Evolutionary conservation across 2,329 filamentous ascomycete species (phyloP).

Genomic region (Fusarium sarcochroum): DNA sequence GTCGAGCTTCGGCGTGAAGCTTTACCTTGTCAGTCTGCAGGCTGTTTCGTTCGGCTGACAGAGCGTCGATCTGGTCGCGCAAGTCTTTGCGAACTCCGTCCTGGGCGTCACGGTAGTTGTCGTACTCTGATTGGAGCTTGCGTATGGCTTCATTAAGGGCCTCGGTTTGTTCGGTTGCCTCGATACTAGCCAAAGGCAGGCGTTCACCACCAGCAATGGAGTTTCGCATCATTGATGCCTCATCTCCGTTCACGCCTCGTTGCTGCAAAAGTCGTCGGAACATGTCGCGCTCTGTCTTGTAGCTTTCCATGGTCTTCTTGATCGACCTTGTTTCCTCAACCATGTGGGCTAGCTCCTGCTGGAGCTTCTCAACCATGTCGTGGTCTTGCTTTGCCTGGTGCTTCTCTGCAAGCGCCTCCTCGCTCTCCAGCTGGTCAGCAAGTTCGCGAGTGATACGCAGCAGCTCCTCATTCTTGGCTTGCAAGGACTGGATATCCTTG

Average conservation of each 20-base stretch:
- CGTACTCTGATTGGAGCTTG: constrained; percentile 90
- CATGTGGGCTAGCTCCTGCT: constrained; percentile 79
- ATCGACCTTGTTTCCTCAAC: constrained; percentile 89
- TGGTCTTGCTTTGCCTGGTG: constrained; percentile 74
- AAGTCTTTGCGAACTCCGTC: constrained; percentile 84
- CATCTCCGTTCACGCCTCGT: constrained; percentile 70
- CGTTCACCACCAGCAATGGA: constrained; percentile 72
- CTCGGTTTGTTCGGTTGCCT: constrained; percentile 68
- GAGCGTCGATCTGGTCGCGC: constrained; percentile 84
- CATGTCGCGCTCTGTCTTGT: constrained; percentile 96
- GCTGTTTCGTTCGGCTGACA: constrained; percentile 85
- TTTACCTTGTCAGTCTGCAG: constrained; percentile 87
- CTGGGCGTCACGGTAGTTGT: constrained; percentile 89
- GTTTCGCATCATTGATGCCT: constrained; percentile 78
- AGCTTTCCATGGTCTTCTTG: constrained; percentile 88
- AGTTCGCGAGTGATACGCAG: constrained; percentile 86
- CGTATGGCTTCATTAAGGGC: constrained; percentile 82
- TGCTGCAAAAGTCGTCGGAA: constrained; percentile 95
- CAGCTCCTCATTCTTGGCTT: constrained; percentile 89
- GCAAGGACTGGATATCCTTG: constrained; percentile 85
- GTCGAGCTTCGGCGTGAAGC: constrained; percentile 82
- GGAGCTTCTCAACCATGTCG: constrained; percentile 79
- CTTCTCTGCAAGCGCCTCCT: constrained; percentile 81
- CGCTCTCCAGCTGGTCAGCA: constrained; percentile 90
- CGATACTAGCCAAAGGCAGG: constrained; percentile 70